Percentiles rank a stretch among this genome's conserved stretches.
phyloP scores from a whole-genome alignment of 768 basidiomycete genomes.

The Vararia minispora region DNA sequence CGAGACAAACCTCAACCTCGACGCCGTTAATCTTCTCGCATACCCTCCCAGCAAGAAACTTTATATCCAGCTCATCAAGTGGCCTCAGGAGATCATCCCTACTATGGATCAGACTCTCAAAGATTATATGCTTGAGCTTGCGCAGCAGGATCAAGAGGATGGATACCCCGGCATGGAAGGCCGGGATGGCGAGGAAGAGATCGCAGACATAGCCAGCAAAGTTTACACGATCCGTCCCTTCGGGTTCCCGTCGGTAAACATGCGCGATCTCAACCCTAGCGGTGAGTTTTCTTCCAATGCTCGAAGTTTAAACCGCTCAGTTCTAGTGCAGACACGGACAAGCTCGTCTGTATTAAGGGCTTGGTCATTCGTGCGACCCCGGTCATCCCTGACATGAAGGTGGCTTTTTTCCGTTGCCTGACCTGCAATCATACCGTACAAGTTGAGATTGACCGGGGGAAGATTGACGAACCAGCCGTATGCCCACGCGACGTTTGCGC shows the following conservation, averaged over 20 bases:
- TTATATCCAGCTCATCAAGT: slow-evolving; percentile 75
- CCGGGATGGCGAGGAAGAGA: slow-evolving; percentile 68
- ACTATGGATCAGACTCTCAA: slow-evolving; percentile 96
- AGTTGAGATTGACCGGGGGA: slow-evolving; percentile 95
- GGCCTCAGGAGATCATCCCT: slow-evolving; percentile 95
- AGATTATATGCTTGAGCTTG: slow-evolving; percentile 83
- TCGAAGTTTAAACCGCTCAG: slow-evolving; percentile 1
- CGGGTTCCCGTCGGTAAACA: slow-evolving; percentile 74
- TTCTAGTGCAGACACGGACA: slow-evolving; percentile 75
- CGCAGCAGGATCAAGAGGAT: slow-evolving; percentile 66
- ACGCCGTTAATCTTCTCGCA: slow-evolving; percentile 74
- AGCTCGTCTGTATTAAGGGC: slow-evolving; percentile 91
- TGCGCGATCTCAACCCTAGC: slow-evolving; percentile 90
- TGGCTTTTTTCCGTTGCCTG: slow-evolving; percentile 95
- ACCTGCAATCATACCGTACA: slow-evolving; percentile 96
- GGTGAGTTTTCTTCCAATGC: slow-evolving; percentile 35
- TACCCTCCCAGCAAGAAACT: slow-evolving; percentile 82
- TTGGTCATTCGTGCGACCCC: slow-evolving; percentile 96
- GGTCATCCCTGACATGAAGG: slow-evolving; percentile 98
- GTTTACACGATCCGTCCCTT: slow-evolving; percentile 94
- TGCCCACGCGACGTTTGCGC: slow-evolving; percentile 94
- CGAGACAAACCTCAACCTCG: slow-evolving; percentile 89
- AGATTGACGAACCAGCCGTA: slow-evolving; percentile 84
- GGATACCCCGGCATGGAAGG: slow-evolving; percentile 70
- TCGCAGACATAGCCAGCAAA: slow-evolving; percentile 76